Base-by-base conservation (phyloP, 2,329 filamentous ascomycete species). In the Periconia sp. region DNA sequence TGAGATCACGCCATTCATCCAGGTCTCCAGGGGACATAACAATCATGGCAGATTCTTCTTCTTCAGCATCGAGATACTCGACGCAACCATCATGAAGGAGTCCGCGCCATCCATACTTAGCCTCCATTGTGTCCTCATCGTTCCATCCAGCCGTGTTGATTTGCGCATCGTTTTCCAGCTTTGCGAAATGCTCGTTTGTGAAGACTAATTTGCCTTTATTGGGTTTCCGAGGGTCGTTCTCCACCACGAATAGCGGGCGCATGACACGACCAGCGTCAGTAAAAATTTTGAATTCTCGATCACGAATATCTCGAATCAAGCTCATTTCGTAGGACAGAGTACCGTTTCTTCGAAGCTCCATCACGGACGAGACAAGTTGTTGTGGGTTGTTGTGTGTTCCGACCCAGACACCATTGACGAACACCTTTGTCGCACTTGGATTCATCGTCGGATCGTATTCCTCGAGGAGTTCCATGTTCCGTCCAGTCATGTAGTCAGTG, bases 21-120 rank as follows among this genome's bases (percentile, higher is more conserved):
- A 99, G 77, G 65, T 97, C 94, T 68, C 97, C 92, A 0, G 94
- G 94, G 0, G 91, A 95, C 92, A 99, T 99, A 70, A 92, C 90
- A 64, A 99, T 99, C 94, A 99, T 99, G 26, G 94, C 87, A 0
- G 91, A 95, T 71, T 99, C 95, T 68, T 99, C 94, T 76, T 99
- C 95, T 66, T 99, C 95, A 0, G 94, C 94, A 69, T 99, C 94
- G 9, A 99, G 82, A 63, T 96, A 97, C 68, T 99, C 94, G 25
- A 99, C 88, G 3, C 91, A 89, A 71, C 92, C 94, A 10, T 84
- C 82, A 44, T 86, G 83, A 30, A 96, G 84, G 28, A 99, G 78
- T 13, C 90, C 89, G 56, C 91, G 84, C 91, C 95, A 99, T 37
- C 91, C 92, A 61, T 89, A 92, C 57, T 85, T 88, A 21, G 78